Conservation (phyloP, 768 basidiomycete genomes). For the Suillus luteus region DNA sequence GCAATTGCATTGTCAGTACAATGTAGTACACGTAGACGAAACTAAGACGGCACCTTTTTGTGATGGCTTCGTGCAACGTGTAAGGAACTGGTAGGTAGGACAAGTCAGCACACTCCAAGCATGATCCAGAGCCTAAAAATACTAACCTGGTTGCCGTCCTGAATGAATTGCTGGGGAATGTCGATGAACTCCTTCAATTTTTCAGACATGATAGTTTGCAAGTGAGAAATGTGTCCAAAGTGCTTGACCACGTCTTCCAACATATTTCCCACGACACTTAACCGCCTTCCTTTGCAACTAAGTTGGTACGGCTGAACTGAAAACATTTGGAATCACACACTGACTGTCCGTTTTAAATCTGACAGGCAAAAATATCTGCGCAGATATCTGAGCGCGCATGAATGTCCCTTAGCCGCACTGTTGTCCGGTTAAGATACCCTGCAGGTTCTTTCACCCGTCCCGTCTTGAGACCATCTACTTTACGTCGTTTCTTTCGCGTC, state of each 20-base stretch:
- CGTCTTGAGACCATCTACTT: neutral
- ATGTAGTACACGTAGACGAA: neutral
- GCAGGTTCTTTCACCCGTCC: constrained; percentile 29
- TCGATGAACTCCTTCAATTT: constrained; percentile 89
- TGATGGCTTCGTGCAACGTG: constrained; percentile 96
- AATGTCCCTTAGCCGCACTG: constrained; percentile 56
- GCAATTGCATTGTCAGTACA: constrained; percentile 16
- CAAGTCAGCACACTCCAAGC: constrained; percentile 16
- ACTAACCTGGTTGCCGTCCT: constrained; percentile 89
- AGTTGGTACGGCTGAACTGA: constrained; percentile 20
- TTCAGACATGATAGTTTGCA: constrained; percentile 71
- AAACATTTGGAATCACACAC: constrained; percentile 1
- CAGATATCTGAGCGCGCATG: constrained; percentile 47
- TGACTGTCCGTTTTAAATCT: neutral
- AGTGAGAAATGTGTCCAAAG: constrained; percentile 19
- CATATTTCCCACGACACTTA: constrained; percentile 31
- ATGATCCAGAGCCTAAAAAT: neutral
- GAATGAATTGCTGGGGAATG: constrained; percentile 87
- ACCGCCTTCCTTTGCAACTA: constrained; percentile 7
- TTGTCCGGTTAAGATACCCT: constrained; percentile 31
- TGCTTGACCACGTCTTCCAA: constrained; percentile 7
- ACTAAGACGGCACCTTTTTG: constrained; percentile 71
- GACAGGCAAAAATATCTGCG: constrained; percentile 16
- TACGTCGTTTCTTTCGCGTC: constrained; percentile 1
- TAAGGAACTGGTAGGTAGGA: constrained; percentile 72